Conservation (phyloP, 805 yeast species). For the Kuraishia molischiana region DNA sequence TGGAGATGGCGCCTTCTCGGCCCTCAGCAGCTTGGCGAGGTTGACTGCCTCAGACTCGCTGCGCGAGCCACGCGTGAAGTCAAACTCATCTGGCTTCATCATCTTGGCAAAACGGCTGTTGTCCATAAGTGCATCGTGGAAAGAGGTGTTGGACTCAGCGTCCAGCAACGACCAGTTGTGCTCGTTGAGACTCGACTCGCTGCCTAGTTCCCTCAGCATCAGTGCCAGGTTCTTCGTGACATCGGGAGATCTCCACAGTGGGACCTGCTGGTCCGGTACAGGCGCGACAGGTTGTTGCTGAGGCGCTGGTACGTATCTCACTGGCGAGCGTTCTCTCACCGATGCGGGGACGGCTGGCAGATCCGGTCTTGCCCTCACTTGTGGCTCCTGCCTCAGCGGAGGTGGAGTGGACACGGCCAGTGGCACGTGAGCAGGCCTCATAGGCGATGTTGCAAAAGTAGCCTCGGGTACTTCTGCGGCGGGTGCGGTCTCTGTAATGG, state of each 20-base stretch:
- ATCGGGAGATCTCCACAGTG: not conserved
- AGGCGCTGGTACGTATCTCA: not conserved
- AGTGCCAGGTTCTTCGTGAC: not conserved
- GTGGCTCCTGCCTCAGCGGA: not conserved
- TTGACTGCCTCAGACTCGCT: not conserved
- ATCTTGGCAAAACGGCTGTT: slow-evolving; percentile 5
- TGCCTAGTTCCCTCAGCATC: not conserved
- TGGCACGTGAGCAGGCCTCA: not conserved
- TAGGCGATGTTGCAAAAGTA: too few species aligned
- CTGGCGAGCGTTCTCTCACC: not conserved
- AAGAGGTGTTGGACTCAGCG: not conserved
- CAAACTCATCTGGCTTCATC: slow-evolving; percentile 4
- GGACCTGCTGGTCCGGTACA: not conserved
- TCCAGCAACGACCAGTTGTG: slow-evolving; percentile 1
- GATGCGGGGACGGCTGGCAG: not conserved
- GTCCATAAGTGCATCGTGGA: not conserved
- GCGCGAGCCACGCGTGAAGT: not conserved
- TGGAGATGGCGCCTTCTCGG: slow-evolving; percentile 6
- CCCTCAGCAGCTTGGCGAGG: not conserved
- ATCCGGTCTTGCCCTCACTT: too few species aligned
- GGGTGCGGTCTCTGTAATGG: not conserved
- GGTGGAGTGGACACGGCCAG: not conserved
- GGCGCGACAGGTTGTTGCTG: too few species aligned
- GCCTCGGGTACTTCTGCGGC: not conserved
- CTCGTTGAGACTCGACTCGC: not conserved